A percentile compares a stretch with the other conserved stretches of the same genome.
phyloP scores from a whole-genome alignment of 148 eudicot species.

The Vaccinium vitisidaea region DNA sequence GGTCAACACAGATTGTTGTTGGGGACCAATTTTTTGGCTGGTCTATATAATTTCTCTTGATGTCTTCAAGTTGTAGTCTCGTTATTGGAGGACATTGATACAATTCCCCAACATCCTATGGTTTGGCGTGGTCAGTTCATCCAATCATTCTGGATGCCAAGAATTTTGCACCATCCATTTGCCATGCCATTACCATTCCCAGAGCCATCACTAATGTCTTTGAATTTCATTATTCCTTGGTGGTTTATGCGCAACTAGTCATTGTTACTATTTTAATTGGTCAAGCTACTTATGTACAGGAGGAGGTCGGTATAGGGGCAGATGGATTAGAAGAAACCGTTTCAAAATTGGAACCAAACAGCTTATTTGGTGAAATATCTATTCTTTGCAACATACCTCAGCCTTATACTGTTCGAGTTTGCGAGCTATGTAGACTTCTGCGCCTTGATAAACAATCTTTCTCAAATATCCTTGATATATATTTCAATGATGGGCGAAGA shows the following conservation, averaged over 20 bases:
- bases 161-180: not conserved
- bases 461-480: conserved; percentile 74
- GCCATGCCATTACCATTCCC: not conserved
- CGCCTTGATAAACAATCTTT: conserved; percentile 90
- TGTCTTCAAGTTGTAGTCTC: not conserved
- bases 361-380: conserved; percentile 78
- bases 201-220: not conserved
- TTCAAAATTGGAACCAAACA: conserved; percentile 47
- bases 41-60: not conserved
- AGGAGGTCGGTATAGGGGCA: conserved; percentile 60
- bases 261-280: not conserved
- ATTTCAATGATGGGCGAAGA: conserved; percentile 73
- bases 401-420: conserved; percentile 74
- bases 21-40: too few species aligned
- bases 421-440: conserved; percentile 75
- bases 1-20: not conserved
- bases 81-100: not conserved
- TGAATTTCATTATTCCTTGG: not conserved
- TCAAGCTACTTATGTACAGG: conserved; percentile 42
- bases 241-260: not conserved
- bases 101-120: not conserved
- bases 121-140: not conserved
- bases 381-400: conserved; percentile 91
- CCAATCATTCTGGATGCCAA: not conserved
- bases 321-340: conserved; percentile 64